Conservation (phyloP, 139 green algal species). For the Mychonastes homosphaera region DNA sequence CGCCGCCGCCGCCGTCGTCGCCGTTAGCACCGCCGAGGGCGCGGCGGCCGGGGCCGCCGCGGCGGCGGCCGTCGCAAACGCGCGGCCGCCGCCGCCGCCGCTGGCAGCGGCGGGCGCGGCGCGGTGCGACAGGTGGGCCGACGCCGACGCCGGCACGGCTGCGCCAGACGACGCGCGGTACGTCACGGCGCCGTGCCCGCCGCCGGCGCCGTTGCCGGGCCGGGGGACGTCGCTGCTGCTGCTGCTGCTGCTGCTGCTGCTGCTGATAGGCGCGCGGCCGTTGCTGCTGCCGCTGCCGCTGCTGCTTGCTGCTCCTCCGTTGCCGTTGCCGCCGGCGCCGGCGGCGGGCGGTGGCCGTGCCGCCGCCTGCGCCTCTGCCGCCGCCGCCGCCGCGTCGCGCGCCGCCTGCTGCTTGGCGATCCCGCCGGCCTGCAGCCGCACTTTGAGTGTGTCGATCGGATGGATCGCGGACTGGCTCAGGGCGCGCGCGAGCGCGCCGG, state of each 20-base stretch:
- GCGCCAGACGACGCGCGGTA: no score
- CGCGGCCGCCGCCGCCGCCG: no score
- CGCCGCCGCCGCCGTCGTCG: no score
- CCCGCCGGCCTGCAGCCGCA: slow-evolving; percentile 37
- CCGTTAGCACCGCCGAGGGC: no score
- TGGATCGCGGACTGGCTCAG: slow-evolving; percentile 54
- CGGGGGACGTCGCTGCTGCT: background rate
- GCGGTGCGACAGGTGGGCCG: no score
- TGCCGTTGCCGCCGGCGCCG: background rate
- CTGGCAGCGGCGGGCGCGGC: no score
- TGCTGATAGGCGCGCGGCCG: no score
- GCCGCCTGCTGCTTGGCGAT: background rate
- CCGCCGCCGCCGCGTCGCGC: background rate
- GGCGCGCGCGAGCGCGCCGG: slow-evolving; percentile 48
- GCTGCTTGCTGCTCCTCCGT: background rate
- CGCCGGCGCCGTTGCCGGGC: background rate
- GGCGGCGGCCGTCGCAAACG: no score
- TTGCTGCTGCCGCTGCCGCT: background rate
- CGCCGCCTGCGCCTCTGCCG: background rate
- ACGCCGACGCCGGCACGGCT: no score
- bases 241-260: background rate
- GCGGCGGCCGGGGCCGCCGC: no score
- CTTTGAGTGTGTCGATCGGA: slow-evolving; percentile 62
- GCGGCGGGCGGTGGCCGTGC: no score
- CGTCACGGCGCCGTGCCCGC: no score